These are phyloP conservation scores for Eucalyptus pauciflora DNA, from an alignment of 345 rosid species.

Conservation along the genomic window DNA sequence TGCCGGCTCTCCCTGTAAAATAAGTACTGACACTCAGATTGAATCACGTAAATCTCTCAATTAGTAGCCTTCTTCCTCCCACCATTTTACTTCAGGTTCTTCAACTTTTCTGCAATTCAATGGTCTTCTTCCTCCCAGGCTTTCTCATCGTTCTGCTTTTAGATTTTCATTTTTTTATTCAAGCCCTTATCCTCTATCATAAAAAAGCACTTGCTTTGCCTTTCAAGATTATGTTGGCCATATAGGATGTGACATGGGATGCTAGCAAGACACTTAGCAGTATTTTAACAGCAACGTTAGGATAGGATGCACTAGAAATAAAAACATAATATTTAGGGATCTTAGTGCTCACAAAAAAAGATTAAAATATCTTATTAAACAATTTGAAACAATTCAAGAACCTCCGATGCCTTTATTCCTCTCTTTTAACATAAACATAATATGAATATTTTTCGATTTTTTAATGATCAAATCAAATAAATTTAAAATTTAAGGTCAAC, in stretches of 20 bases:
- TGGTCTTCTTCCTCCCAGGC: not conserved
- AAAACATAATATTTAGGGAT: not conserved
- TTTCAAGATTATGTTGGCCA: not conserved
- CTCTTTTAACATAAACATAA: not conserved
- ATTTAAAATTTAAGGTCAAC: not conserved
- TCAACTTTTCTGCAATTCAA: not conserved
- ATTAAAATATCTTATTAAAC: not conserved
- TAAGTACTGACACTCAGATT: rapidly evolving
- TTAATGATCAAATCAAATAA: not conserved
- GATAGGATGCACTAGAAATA: not conserved
- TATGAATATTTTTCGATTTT: not conserved
- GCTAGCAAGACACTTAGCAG: not conserved
- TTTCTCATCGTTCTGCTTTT: not conserved
- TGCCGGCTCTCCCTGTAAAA: rapidly evolving
- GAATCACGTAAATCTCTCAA: too few relatives aligned
- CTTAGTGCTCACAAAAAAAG: not conserved
- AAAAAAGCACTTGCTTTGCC: not conserved
- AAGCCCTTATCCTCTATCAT: not conserved
- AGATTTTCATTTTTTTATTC: not conserved
- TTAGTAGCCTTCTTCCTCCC: not conserved
- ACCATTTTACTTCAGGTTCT: not conserved
- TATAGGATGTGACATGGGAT: not conserved
- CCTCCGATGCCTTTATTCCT: not conserved
- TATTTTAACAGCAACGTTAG: not conserved
- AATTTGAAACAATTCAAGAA: not conserved